Conservation (phyloP, 345 rosid genomes). For the Brassica juncea region DNA sequence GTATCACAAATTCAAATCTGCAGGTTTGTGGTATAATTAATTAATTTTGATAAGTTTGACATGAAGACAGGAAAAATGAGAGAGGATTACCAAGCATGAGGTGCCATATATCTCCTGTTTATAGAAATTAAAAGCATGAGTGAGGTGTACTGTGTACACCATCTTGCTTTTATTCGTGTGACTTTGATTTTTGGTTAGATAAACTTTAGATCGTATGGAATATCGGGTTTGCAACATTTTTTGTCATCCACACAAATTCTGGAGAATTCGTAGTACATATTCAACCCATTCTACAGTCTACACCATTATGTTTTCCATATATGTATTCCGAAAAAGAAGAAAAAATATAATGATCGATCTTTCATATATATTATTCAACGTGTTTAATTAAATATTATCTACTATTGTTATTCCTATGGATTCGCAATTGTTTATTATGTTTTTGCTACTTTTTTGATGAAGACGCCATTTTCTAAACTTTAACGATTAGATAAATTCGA, state of each 20-base stretch:
- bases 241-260: not conserved
- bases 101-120: not conserved
- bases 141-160: not conserved
- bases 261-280: not conserved
- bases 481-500: not conserved
- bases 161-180: not conserved
- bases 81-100: too few relatives aligned
- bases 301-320: not conserved
- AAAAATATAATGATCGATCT: not conserved
- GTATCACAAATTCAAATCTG: too few relatives aligned
- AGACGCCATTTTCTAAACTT: slow-evolving; percentile 4
- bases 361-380: not conserved
- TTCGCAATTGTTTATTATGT: not conserved
- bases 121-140: not conserved
- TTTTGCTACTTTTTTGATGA: not conserved
- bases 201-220: not conserved
- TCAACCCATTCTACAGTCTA: not conserved
- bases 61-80: too few relatives aligned
- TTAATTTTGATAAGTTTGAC: too few relatives aligned
- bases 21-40: too few relatives aligned
- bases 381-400: not conserved
- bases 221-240: not conserved
- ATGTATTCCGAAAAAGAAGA: not conserved
- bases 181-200: not conserved
- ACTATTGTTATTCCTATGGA: not conserved